Conservation (phyloP, 1,139 yeast genomes). For the Saccharomycopsis phalli region DNA sequence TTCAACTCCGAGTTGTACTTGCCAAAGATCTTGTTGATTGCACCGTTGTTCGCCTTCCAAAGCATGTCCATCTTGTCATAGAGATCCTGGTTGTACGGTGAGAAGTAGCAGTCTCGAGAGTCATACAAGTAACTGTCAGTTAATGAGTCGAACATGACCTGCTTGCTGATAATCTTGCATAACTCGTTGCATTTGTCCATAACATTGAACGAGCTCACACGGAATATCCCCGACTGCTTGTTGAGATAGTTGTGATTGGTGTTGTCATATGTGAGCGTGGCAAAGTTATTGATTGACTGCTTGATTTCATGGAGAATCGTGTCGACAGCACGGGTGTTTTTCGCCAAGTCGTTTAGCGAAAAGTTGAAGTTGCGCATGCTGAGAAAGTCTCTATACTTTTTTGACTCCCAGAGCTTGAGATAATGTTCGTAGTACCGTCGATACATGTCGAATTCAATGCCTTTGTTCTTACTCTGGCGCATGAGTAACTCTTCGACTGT, state of each 20-base stretch:
- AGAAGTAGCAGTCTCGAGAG: constrained; percentile 3
- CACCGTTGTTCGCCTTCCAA: constrained; percentile 15
- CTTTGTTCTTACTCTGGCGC: constrained; percentile 6
- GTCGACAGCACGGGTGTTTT: constrained; percentile 1
- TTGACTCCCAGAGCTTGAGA: constrained; percentile 9
- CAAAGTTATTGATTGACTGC: constrained; percentile 47
- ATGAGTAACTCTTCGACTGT: constrained; percentile 6
- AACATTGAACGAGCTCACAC: constrained; percentile 61
- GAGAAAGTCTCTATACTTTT: constrained; percentile 18
- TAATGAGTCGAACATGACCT: constrained; percentile 51
- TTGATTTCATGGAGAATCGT: constrained; percentile 29
- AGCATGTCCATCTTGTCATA: constrained; percentile 12
- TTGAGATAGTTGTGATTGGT: constrained; percentile 35
- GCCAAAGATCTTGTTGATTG: constrained; percentile 17
- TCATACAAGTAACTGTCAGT: constrained; percentile 22
- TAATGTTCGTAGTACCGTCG: constrained; percentile 17
- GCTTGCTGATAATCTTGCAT: constrained; percentile 50
- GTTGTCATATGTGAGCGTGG: constrained; percentile 55
- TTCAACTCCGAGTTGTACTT: constrained; percentile 20
- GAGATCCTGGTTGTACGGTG: constrained; percentile 20
- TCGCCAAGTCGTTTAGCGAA: constrained; percentile 4
- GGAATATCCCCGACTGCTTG: constrained; percentile 59
- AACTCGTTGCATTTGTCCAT: constrained; percentile 53
- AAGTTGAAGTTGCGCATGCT: constrained; percentile 13
- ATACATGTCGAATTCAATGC: constrained; percentile 18